Conservation (phyloP, 495 filamentous ascomycete genomes). For the Amphirosellinia nigrospora region DNA sequence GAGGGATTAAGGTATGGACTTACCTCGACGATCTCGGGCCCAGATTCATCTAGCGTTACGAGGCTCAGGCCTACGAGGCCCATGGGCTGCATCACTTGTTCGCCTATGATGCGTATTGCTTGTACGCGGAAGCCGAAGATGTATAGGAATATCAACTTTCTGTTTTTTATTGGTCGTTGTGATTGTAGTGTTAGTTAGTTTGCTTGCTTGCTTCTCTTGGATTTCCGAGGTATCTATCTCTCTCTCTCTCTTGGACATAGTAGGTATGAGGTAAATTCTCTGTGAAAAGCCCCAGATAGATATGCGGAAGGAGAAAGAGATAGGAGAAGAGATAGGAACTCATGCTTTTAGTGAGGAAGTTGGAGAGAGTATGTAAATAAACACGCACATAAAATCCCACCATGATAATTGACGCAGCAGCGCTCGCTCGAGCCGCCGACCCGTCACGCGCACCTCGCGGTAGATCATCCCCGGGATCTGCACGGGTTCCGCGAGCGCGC, state of each 20-base stretch:
- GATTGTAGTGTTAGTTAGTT: conserved; percentile 9
- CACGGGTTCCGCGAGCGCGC: conserved; percentile 50
- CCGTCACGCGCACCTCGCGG: conserved; percentile 71
- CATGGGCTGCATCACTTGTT: conserved; percentile 69
- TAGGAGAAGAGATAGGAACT: background rate
- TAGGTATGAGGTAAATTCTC: no score
- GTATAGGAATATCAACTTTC: conserved; percentile 65
- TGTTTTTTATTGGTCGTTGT: conserved; percentile 48
- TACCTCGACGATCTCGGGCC: conserved; percentile 64
- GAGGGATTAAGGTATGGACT: conserved; percentile 3
- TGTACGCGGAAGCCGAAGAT: conserved; percentile 68
- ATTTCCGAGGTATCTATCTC: background rate
- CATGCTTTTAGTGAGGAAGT: background rate
- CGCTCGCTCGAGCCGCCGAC: conserved; percentile 70
- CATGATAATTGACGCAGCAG: conserved; percentile 72
- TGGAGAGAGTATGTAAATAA: background rate
- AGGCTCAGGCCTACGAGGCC: conserved; percentile 71
- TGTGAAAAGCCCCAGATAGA: no score
- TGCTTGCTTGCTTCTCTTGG: background rate
- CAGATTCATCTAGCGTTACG: conserved; percentile 68
- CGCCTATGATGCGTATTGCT: conserved; percentile 69
- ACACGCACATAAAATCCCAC: conserved; percentile 64
- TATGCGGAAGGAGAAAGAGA: background rate
- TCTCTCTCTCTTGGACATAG: background rate
- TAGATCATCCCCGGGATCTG: conserved; percentile 67